Percentiles rank a stretch among this genome's conserved stretches.
These are phyloP conservation scores for Aspergillus cavernicola DNA, from an alignment of 495 filamentous ascomycete genomes.

Conservation along the genomic window DNA sequence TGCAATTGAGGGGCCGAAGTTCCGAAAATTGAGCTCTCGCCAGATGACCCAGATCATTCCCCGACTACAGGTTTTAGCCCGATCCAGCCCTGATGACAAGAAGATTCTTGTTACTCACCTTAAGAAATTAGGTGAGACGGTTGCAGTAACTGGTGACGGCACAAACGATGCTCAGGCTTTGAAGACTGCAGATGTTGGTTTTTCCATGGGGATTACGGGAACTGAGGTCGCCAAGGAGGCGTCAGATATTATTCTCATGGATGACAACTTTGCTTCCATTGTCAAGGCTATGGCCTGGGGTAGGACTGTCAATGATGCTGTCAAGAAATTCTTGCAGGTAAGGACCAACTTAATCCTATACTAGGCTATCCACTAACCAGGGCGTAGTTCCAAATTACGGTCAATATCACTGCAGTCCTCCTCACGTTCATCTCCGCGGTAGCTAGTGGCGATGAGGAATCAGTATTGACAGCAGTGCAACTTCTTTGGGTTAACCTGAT, in stretches of 20 bases:
- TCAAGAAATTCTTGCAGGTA: constrained; percentile 85
- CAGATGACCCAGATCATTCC: constrained; percentile 72
- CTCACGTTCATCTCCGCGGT: constrained; percentile 81
- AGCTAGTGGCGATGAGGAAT: constrained; percentile 56
- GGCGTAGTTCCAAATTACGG: constrained; percentile 78
- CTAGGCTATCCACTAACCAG: constrained; percentile 4
- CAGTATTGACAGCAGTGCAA: constrained; percentile 80
- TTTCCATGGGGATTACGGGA: constrained; percentile 88
- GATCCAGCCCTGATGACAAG: constrained; percentile 84
- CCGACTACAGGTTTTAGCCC: constrained; percentile 75
- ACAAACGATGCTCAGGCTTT: constrained; percentile 90
- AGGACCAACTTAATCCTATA: background rate
- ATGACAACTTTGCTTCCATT: constrained; percentile 90
- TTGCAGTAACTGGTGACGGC: constrained; percentile 90
- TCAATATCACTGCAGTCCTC: constrained; percentile 86
- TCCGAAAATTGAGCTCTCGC: constrained; percentile 62
- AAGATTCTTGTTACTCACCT: constrained; percentile 72
- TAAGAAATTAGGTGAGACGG: constrained; percentile 82
- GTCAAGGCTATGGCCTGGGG: constrained; percentile 87
- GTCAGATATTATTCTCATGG: constrained; percentile 90
- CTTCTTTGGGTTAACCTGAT: constrained; percentile 91
- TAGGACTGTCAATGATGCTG: constrained; percentile 80
- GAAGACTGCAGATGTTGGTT: constrained; percentile 83
- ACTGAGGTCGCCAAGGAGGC: constrained; percentile 93
- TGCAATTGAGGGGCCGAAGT: constrained; percentile 79